These are phyloP conservation scores for Trichopus zeylanicus DNA, from an alignment of 116 monocot species.

Conservation along the genomic window DNA sequence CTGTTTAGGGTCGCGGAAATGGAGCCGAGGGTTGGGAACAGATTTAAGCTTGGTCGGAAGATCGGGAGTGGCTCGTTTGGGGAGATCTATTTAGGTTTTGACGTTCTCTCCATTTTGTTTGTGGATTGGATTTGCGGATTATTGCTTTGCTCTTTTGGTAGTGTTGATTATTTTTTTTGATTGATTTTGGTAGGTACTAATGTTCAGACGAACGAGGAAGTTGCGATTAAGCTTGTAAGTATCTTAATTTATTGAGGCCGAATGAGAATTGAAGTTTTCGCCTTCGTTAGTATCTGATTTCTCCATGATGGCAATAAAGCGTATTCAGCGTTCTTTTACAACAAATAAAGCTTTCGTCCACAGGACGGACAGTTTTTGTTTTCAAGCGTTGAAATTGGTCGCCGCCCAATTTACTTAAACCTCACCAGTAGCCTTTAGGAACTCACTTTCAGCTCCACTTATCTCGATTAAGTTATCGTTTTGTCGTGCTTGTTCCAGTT, in stretches of 20 bases:
- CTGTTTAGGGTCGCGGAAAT: conserved; percentile 10
- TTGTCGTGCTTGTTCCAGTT: too few relatives aligned
- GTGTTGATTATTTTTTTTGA: conserved; percentile 1
- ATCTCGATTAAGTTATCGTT: too few relatives aligned
- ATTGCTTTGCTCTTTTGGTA: not conserved
- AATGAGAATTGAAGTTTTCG: not conserved
- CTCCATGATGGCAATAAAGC: too few relatives aligned
- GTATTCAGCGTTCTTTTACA: too few relatives aligned
- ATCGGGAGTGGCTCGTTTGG: conserved; percentile 74
- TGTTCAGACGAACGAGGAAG: conserved; percentile 89
- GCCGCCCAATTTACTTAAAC: too few relatives aligned
- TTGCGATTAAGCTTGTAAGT: conserved; percentile 92
- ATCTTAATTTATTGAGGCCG: not conserved
- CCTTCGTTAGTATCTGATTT: not conserved
- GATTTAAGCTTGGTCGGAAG: conserved; percentile 64
- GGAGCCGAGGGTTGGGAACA: conserved; percentile 64
- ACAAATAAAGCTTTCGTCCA: too few relatives aligned
- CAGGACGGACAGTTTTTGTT: too few relatives aligned
- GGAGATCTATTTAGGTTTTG: conserved; percentile 69
- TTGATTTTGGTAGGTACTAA: conserved; percentile 57
- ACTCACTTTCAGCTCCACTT: too few relatives aligned
- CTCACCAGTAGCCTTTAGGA: too few relatives aligned
- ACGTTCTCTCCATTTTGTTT: not conserved
- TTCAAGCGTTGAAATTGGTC: too few relatives aligned
- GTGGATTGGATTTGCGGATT: not conserved